A percentile compares a stretch with the other conserved stretches of the same genome.
Evolutionary conservation across 345 rosid genomes (phyloP).

Genomic region (Corymbia maculata): DNA sequence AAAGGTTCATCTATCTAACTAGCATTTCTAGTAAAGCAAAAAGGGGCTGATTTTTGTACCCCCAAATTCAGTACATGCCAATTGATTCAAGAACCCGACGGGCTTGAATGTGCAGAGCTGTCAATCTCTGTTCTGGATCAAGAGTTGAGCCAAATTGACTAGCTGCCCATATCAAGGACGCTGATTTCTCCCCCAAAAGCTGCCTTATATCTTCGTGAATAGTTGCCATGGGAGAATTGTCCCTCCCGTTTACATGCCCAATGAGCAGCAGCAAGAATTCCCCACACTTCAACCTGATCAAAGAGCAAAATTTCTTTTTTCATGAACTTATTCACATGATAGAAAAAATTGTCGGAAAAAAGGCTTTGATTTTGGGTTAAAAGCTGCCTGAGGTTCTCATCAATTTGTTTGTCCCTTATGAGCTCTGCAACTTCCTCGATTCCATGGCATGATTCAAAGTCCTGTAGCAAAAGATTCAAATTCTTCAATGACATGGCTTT

Average conservation of each 20-base stretch:
- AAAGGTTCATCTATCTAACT: background rate
- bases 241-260: conserved; percentile 85
- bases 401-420: conserved; percentile 79
- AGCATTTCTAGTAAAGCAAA: background rate
- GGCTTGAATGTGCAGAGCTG: conserved; percentile 83
- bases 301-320: background rate
- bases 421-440: conserved; percentile 88
- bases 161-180: conserved; percentile 97
- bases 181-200: conserved; percentile 87
- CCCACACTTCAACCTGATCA: conserved; percentile 77
- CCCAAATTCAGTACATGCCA: conserved; percentile 43
- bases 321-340: background rate
- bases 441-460: conserved; percentile 80
- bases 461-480: conserved; percentile 25
- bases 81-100: conserved; percentile 88
- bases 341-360: background rate
- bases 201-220: conserved; percentile 80
- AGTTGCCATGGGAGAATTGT: conserved; percentile 68
- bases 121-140: conserved; percentile 78
- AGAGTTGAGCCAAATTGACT: conserved; percentile 87
- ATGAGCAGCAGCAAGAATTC: conserved; percentile 88
- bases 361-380: background rate
- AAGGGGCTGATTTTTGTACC: background rate
- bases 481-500: background rate
- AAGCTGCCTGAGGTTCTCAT: conserved; percentile 81